These are phyloP conservation scores for Pezicula rhizophila DNA, from an alignment of 2,329 filamentous ascomycete genomes.

Conservation along the genomic window DNA sequence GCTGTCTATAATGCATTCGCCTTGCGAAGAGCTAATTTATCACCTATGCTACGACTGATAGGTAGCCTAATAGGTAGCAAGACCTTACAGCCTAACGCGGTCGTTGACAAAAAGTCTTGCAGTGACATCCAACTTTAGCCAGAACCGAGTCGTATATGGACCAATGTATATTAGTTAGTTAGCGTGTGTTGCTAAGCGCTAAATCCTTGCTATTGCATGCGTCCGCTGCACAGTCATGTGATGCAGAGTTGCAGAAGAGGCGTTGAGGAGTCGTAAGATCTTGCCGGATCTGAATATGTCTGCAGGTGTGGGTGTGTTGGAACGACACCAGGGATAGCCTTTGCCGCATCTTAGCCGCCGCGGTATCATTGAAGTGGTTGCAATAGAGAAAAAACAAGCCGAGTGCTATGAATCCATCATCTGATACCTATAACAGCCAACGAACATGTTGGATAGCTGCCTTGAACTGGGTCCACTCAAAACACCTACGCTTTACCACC, in stretches of 20 bases:
- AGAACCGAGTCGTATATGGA: too few relatives aligned
- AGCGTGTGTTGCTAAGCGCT: not conserved
- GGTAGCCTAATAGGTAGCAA: not conserved
- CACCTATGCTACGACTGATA: not conserved
- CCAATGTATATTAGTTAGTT: too few relatives aligned
- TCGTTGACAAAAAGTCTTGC: too few relatives aligned
- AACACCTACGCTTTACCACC: too few relatives aligned
- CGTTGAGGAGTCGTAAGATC: not conserved
- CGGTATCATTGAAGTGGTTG: not conserved
- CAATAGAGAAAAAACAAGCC: too few relatives aligned
- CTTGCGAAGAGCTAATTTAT: not conserved
- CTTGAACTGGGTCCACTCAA: too few relatives aligned
- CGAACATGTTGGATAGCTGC: too few relatives aligned
- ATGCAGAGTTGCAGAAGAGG: not conserved
- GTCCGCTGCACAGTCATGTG: slow-evolving; percentile 1
- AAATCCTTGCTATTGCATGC: slow-evolving; percentile 2
- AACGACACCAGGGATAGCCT: not conserved
- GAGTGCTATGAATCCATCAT: too few relatives aligned
- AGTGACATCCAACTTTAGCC: too few relatives aligned
- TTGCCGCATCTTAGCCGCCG: not conserved
- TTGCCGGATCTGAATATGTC: not conserved
- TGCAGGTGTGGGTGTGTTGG: not conserved
- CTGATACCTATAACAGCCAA: too few relatives aligned
- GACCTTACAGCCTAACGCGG: too few relatives aligned
- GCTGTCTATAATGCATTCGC: slow-evolving; percentile 1